Percentiles rank a stretch among this genome's conserved stretches.
Conservation (phyloP, 306 rosid genomes). For the Abrus precatorius region DNA sequence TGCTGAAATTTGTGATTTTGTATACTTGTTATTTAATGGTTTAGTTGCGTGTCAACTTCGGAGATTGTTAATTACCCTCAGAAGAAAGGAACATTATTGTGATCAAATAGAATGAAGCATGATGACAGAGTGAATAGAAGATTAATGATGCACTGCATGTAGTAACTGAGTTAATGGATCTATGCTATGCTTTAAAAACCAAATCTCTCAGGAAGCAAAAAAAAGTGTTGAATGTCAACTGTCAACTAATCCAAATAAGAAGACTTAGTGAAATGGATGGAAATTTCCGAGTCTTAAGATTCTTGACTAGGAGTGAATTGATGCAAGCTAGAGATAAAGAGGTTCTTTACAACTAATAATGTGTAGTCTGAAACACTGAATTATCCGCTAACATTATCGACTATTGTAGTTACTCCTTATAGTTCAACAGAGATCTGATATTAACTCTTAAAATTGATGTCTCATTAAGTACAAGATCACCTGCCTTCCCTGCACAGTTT, state of each 20-base stretch:
- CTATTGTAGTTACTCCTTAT: not conserved
- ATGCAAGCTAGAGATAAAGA: not conserved
- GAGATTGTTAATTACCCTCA: not conserved
- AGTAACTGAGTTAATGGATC: not conserved
- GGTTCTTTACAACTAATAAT: constrained; percentile 18
- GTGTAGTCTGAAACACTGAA: not conserved
- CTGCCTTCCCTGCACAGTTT: not conserved
- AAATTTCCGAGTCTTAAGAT: not conserved
- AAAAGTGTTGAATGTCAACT: not conserved
- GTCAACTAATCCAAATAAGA: not conserved
- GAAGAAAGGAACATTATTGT: constrained; percentile 3
- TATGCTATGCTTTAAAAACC: not conserved
- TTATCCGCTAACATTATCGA: not conserved
- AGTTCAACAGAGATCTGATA: not conserved
- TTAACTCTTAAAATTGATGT: not conserved
- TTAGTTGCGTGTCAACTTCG: not conserved
- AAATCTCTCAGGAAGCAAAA: not conserved
- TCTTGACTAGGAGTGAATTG: constrained; percentile 1
- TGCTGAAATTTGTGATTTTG: not conserved
- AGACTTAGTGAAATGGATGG: not conserved
- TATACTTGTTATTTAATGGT: constrained; percentile 6
- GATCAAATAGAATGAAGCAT: constrained; percentile 1
- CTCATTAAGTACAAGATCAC: not conserved
- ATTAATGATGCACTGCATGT: not conserved
- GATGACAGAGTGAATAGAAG: not conserved